phyloP scores from a whole-genome alignment of 1,139 yeast species.

The Sporopachydermia cereana region DNA sequence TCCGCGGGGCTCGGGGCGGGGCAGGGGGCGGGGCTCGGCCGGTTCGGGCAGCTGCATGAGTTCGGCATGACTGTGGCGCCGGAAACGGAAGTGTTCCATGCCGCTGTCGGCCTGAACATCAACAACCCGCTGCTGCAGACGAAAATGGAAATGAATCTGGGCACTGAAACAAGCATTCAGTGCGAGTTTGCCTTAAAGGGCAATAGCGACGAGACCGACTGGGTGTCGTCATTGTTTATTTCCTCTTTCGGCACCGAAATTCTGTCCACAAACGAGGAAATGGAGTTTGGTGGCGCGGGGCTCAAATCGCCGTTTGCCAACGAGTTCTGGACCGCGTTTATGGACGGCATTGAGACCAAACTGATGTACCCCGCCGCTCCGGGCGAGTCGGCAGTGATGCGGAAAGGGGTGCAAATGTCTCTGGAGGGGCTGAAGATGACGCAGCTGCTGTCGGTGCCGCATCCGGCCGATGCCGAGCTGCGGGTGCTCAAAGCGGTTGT shows the following conservation, averaged over 20 bases:
- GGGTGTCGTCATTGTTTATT: constrained; percentile 5
- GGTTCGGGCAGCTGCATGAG: not conserved
- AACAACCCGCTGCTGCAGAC: constrained; percentile 3
- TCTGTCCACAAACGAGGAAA: constrained; percentile 1
- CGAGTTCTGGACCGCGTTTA: constrained; percentile 29
- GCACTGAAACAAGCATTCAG: not conserved
- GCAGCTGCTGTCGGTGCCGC: not conserved
- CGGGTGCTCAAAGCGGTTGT: not conserved
- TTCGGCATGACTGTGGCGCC: not conserved
- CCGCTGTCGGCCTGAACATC: not conserved
- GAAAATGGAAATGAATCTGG: not conserved
- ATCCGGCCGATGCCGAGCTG: not conserved
- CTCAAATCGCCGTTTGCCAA: constrained; percentile 23
- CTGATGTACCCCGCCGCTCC: constrained; percentile 22
- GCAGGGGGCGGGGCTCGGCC: not conserved
- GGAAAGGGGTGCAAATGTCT: constrained; percentile 4
- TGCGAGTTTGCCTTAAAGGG: not conserved
- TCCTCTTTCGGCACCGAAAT: constrained; percentile 2
- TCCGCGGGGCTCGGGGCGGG: not conserved
- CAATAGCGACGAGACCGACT: not conserved
- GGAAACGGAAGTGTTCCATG: not conserved
- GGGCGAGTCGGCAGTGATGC: not conserved
- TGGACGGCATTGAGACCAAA: constrained; percentile 21
- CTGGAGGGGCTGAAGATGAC: constrained; percentile 5
- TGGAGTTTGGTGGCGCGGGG: not conserved